Evolutionary conservation across 2,329 filamentous ascomycete genomes (phyloP), one percentile per base, ranked within the genome.

Genomic region (Aspergillus sergii): DNA sequence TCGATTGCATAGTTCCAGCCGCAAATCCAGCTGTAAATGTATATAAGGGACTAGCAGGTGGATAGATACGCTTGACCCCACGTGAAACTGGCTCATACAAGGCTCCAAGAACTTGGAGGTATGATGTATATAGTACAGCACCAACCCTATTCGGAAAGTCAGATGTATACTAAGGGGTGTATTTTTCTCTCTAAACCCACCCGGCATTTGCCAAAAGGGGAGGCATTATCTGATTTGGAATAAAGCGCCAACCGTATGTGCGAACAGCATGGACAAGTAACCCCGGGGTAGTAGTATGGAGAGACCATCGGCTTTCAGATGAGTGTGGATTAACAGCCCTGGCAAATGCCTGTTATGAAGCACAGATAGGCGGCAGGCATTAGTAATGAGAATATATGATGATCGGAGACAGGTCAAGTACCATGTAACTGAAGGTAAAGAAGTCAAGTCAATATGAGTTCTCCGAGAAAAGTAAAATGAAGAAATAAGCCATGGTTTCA

Each of bases 201-300:
- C 81, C 83, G 26, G 87, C 85, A 70, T 90, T 90, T 26, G 87
- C 88, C 57, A 89, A 75, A 54, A 90, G 72, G 34, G 88, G 88
- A 58, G 88, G 88, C 45, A 89, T 76, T 12, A 90, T 82, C 73
- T 89, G 86, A 69, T 88, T 87, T 1, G 87, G 88, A 54, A 90
- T 83, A 71, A 89, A 89, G 19, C 76, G 78, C 87, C 87, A 89
- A 51, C 87, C 87, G 71, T 90, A 82, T n/a, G 81, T 82, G 64
- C 81, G 81, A 50, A 89, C 80, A 10, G 87, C 87, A 75, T 88
- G 84, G n/a, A 83, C 80, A 41, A 89, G 79, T 28, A 90, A 77
- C 3, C 85, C 86, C 0, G 87, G 86, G 4, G 86, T 88, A 23
- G 85, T 89, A 68, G 84, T 85, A 68, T 85, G 81, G 78, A 86